phyloP scores from a whole-genome alignment of 306 rosid species.

The Quillaja saponaria region DNA sequence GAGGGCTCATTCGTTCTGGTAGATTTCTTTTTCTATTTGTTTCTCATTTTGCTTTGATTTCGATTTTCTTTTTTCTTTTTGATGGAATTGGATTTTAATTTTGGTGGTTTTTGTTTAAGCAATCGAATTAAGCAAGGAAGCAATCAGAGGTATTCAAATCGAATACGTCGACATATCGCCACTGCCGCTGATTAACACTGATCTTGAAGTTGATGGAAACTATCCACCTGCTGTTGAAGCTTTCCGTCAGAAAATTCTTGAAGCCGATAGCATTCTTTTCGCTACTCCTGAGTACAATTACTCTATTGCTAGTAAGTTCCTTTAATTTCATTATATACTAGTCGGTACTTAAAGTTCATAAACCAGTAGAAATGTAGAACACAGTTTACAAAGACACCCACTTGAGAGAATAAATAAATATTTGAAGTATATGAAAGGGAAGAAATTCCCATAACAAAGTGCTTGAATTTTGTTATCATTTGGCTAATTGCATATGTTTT shows the following conservation, averaged over 20 bases:
- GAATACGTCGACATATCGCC: constrained; percentile 63
- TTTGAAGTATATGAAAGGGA: too few species aligned
- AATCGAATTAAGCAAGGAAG: constrained; percentile 47
- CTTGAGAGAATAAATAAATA: too few species aligned
- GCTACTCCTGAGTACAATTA: constrained; percentile 88
- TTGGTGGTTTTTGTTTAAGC: constrained; percentile 36
- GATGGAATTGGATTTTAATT: not conserved
- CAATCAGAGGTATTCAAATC: constrained; percentile 49
- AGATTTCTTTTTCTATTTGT: too few species aligned
- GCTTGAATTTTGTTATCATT: too few species aligned
- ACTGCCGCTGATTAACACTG: constrained; percentile 68
- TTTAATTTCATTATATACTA: not conserved
- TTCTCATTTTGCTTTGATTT: too few species aligned
- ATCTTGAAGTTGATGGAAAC: constrained; percentile 55
- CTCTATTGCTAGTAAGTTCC: constrained; percentile 54
- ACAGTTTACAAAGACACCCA: too few species aligned
- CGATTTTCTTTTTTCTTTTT: not conserved
- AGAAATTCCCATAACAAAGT: too few species aligned
- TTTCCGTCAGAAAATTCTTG: constrained; percentile 59
- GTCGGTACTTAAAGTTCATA: too few species aligned
- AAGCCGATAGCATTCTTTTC: constrained; percentile 63
- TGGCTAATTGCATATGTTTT: too few species aligned
- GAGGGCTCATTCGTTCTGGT: constrained; percentile 71
- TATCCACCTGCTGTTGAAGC: constrained; percentile 61
- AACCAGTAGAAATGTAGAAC: too few species aligned